phyloP scores from a whole-genome alignment of 306 rosid genomes.

The Prunus fruticosa region DNA sequence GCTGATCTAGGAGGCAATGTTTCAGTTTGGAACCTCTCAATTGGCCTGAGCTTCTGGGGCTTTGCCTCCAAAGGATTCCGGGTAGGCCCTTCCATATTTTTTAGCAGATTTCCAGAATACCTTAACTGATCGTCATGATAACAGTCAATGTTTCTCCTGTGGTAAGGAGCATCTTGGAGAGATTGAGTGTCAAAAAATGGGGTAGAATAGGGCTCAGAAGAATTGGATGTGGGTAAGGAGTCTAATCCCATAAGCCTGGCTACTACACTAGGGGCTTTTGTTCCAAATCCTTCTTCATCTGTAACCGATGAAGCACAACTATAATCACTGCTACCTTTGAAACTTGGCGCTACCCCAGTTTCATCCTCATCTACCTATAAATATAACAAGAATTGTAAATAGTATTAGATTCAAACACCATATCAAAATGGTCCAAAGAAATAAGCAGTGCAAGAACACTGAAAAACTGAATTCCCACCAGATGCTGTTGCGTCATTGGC shows the following conservation, averaged over 20 bases:
- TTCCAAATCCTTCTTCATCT: conserved; percentile 75
- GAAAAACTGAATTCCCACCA: conserved; percentile 36
- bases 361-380: conserved; percentile 67
- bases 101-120: conserved; percentile 58
- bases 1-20: conserved; percentile 92
- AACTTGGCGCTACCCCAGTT: conserved; percentile 37
- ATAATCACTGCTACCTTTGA: conserved; percentile 62
- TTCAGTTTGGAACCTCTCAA: conserved; percentile 93
- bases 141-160: conserved; percentile 45
- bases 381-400: conserved; percentile 5
- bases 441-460: conserved; percentile 14
- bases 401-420: conserved; percentile 9
- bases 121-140: conserved; percentile 46
- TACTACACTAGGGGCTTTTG: conserved; percentile 72
- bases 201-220: conserved; percentile 57
- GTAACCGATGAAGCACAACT: conserved; percentile 88
- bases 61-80: conserved; percentile 51
- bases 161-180: conserved; percentile 51
- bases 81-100: conserved; percentile 40
- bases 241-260: conserved; percentile 98
- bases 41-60: conserved; percentile 62
- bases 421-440: background rate
- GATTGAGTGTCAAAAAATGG: conserved; percentile 72
- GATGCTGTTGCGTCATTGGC: conserved; percentile 44
- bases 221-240: conserved; percentile 64